phyloP scores from a whole-genome alignment of 1,284 basidiomycete species.

The Takashimella tepidaria region DNA sequence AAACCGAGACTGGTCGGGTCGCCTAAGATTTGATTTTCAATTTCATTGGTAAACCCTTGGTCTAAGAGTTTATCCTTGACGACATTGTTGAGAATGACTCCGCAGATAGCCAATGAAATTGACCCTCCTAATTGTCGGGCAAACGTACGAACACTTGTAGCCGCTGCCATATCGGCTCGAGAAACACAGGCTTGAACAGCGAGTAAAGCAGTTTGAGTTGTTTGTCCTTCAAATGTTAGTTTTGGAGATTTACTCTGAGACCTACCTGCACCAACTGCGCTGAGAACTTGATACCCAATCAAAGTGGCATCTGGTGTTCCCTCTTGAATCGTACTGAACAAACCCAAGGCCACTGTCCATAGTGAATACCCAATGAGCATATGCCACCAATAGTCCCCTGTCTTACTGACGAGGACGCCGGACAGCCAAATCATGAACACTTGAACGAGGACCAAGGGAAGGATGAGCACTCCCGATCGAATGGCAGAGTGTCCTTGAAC shows the following conservation, averaged over 20 bases:
- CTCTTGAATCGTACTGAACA: slow-evolving; percentile 57
- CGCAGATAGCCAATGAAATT: slow-evolving; percentile 18
- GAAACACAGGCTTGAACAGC: slow-evolving; percentile 53
- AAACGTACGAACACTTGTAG: slow-evolving; percentile 32
- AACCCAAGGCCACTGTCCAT: slow-evolving; percentile 63
- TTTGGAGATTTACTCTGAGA: not conserved
- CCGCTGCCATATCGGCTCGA: slow-evolving; percentile 35
- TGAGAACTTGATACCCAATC: slow-evolving; percentile 62
- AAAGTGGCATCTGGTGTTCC: slow-evolving; percentile 53
- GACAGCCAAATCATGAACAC: slow-evolving; percentile 46
- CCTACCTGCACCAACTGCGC: slow-evolving; percentile 58
- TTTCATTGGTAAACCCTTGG: not conserved
- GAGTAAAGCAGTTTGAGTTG: slow-evolving; percentile 30
- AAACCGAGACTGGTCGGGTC: slow-evolving; percentile 25
- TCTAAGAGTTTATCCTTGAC: slow-evolving; percentile 13
- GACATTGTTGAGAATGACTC: slow-evolving; percentile 28
- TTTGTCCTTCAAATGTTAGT: slow-evolving; percentile 38
- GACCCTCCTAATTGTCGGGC: slow-evolving; percentile 32
- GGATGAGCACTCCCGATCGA: slow-evolving; percentile 58
- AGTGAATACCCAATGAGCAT: slow-evolving; percentile 61
- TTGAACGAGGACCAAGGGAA: slow-evolving; percentile 62
- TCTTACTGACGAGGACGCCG: slow-evolving; percentile 60
- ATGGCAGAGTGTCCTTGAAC: slow-evolving; percentile 60
- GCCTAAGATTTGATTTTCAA: slow-evolving; percentile 12
- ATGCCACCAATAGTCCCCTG: slow-evolving; percentile 59